Percentiles rank a stretch among this genome's conserved stretches.
Conservation (phyloP, 2,329 filamentous ascomycete genomes). For the Phialemoniopsis sp. region DNA sequence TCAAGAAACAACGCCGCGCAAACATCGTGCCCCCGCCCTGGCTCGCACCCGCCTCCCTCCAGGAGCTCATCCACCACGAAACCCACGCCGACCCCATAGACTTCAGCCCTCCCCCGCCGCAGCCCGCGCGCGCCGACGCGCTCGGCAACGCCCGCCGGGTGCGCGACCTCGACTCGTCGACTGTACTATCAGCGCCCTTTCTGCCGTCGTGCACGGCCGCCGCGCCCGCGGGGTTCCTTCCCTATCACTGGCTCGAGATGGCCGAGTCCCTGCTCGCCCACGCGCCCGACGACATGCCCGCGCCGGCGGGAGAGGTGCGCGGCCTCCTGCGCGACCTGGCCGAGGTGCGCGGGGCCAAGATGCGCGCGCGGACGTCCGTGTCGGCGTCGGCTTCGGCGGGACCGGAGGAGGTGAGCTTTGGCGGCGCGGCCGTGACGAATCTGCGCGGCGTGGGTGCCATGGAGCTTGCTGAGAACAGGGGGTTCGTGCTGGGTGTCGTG, state of each 20-base stretch:
- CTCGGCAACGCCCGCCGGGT: constrained; percentile 34
- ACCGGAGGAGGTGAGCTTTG: neutral
- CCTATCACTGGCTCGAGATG: constrained; percentile 94
- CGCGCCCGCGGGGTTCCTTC: constrained; percentile 66
- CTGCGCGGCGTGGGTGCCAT: constrained; percentile 79
- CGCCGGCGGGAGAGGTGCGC: constrained; percentile 66
- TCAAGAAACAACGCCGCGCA: constrained; percentile 90
- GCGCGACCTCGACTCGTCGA: constrained; percentile 8
- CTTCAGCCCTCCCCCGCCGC: constrained; percentile 74
- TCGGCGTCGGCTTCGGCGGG: neutral
- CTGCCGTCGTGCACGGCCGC: constrained; percentile 68
- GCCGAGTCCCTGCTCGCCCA: constrained; percentile 83
- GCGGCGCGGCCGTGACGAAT: constrained; percentile 64
- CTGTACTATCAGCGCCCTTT: constrained; percentile 67
- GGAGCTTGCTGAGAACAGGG: constrained; percentile 84
- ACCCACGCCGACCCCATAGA: constrained; percentile 66
- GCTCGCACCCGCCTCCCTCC: constrained; percentile 74
- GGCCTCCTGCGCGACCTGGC: constrained; percentile 75
- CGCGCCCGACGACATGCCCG: constrained; percentile 75
- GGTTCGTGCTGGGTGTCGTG: constrained; percentile 80
- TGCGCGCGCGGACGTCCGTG: constrained; percentile 61
- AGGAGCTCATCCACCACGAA: constrained; percentile 75
- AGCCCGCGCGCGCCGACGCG: constrained; percentile 49
- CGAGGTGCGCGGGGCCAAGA: constrained; percentile 86
- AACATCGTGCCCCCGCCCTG: constrained; percentile 91